Evolutionary conservation across 2,329 filamentous ascomycete genomes (phyloP), one percentile per base, ranked within the genome.

Genomic region (Scortechinia acanthostroma): DNA sequence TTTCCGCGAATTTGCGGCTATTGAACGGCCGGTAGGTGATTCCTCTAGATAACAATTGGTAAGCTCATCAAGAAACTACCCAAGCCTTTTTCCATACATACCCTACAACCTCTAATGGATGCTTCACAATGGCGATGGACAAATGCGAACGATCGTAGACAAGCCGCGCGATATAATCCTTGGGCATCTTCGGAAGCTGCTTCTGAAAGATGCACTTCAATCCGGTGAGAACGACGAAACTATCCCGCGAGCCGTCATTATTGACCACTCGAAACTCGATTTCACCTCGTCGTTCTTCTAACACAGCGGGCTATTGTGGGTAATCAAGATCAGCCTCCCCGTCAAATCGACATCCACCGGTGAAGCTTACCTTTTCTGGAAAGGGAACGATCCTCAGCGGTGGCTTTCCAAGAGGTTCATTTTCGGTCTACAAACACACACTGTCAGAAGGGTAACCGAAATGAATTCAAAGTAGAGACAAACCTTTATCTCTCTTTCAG

Each of bases 191-290:
- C 0, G 93, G 93, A 4, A 98, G 74, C 60, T 98, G 93, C 56
- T 97, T 97, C 62, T 98, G 93, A 57, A 98, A 97, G 52, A 98
- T 94, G 59, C 91, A 95, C 62, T 97, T 98, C 46, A 98, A 73
- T 14, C 93, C 93, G 0, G 91, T 96, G 48, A 98, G 74, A 54
- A 98, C 94, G 58, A 97, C 94, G 52, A 91, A 83, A 58, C 88
- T 94, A 57, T 95, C 89, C 51, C 86, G 79, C 28, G 83, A 76
- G 55, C 87, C 86, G 59, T 98, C 93, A 59, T 98, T 98, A 73
- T 97, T 97, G 56, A 98, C 93, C 4, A 97, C 93, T 42, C 91
- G 84, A 63, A 97, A 97, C 62, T 97, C 90, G 54, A 98, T 97
- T 52, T 95, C 88, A 58, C 91, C 90, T 58, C 84, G 87, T 55